phyloP scores from a whole-genome alignment of 2,329 filamentous ascomycete genomes.

The Aaosphaeria arxii region DNA sequence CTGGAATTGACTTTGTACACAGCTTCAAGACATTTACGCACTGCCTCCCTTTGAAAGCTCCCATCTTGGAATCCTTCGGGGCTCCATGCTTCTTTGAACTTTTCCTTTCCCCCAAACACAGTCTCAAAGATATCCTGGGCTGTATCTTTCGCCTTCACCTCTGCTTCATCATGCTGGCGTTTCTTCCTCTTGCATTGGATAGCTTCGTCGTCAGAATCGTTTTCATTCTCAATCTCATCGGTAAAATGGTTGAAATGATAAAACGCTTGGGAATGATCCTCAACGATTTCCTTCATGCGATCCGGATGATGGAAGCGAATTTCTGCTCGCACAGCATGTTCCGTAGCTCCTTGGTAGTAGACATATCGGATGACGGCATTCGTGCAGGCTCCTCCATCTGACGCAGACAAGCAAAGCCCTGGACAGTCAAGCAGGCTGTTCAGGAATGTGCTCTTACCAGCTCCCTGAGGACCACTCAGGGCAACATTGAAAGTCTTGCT shows the following conservation, averaged over 20 bases:
- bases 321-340: slow-evolving; percentile 5
- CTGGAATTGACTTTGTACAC: slow-evolving; percentile 2
- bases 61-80: slow-evolving; percentile 2
- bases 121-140: slow-evolving; percentile 17
- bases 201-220: background rate
- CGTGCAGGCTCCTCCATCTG: slow-evolving; percentile 17
- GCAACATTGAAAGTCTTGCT: slow-evolving; percentile 9
- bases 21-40: slow-evolving; percentile 14
- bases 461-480: slow-evolving; percentile 18
- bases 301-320: slow-evolving; percentile 11
- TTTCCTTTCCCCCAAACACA: slow-evolving; percentile 12
- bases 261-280: slow-evolving; percentile 11
- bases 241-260: slow-evolving; percentile 11
- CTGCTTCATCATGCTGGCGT: slow-evolving; percentile 10
- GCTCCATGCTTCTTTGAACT: slow-evolving; percentile 10
- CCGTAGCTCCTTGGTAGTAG: background rate
- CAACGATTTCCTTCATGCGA: slow-evolving; percentile 11
- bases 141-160: slow-evolving; percentile 13
- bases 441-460: slow-evolving; percentile 14
- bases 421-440: slow-evolving; percentile 16
- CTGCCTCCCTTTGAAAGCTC: slow-evolving; percentile 12
- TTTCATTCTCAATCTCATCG: slow-evolving; percentile 16
- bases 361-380: slow-evolving; percentile 12
- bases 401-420: slow-evolving; percentile 17
- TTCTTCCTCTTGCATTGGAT: background rate